Evolutionary conservation across 2,329 filamentous ascomycete species (phyloP).

Genomic region (Knufia fluminis): DNA sequence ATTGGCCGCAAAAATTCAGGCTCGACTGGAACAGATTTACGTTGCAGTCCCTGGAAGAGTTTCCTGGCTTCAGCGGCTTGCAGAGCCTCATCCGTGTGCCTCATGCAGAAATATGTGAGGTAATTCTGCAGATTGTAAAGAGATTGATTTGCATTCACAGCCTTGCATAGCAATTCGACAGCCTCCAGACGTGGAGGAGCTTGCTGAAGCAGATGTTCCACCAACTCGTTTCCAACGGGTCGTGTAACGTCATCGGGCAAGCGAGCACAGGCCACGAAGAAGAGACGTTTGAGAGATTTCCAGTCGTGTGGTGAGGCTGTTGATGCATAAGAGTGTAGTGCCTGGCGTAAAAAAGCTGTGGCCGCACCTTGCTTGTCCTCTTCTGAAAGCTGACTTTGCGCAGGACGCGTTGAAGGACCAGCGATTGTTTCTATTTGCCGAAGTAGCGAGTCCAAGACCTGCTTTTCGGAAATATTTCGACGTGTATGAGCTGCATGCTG

Average conservation of each 20-base stretch:
- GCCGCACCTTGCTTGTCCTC: neutral
- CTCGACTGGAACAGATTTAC: neutral
- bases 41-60: neutral
- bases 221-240: neutral
- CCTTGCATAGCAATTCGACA: neutral
- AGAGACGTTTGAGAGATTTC: neutral
- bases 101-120: neutral
- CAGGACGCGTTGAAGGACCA: neutral
- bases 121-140: neutral
- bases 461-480: too few species aligned
- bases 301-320: neutral
- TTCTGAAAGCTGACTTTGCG: neutral
- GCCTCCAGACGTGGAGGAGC: neutral
- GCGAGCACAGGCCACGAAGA: neutral
- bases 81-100: neutral
- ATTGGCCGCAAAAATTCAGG: neutral
- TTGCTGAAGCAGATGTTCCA: slow-evolving; percentile 1
- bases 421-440: too few species aligned
- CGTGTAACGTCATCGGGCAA: neutral
- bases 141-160: neutral
- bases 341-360: neutral
- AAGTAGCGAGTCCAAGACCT: too few species aligned
- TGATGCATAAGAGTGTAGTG: neutral
- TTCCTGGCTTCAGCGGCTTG: neutral
- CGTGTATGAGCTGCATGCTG: too few species aligned